A percentile compares a stretch with the other conserved stretches of the same genome.
Evolutionary conservation across 345 rosid genomes (phyloP).

Genomic region (Balakata baccata): DNA sequence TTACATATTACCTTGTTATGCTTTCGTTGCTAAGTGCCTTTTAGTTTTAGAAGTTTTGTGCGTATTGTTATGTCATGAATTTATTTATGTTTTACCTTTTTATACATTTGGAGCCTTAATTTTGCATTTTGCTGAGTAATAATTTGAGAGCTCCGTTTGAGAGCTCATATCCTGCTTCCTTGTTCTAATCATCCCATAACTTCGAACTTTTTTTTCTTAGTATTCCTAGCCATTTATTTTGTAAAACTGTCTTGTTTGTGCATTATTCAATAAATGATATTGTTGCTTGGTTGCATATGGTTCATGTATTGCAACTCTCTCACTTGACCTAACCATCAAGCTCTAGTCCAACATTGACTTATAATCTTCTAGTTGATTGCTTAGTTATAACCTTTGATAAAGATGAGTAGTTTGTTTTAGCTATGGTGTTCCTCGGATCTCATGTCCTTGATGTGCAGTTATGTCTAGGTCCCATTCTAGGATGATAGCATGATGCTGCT

Average conservation of each 20-base stretch:
- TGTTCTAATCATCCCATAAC: too few relatives aligned
- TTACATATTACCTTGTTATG: too few relatives aligned
- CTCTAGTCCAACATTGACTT: constrained; percentile 46
- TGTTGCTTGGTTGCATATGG: constrained; percentile 45
- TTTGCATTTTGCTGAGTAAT: not conserved
- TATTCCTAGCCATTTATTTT: not conserved
- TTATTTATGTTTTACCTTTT: too few relatives aligned
- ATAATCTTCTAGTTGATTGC: not conserved
- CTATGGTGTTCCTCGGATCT: not conserved
- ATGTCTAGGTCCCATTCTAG: not conserved
- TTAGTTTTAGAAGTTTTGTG: too few relatives aligned
- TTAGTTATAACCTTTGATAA: too few relatives aligned
- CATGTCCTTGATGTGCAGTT: not conserved
- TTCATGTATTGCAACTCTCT: constrained; percentile 59
- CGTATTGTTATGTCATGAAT: too few relatives aligned
- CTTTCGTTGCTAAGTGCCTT: too few relatives aligned
- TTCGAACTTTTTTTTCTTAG: not conserved
- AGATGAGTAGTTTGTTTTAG: not conserved
- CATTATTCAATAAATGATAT: not conserved
- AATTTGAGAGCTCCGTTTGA: not conserved
- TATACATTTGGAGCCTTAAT: not conserved
- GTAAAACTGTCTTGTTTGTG: not conserved
- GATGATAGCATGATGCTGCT: not conserved
- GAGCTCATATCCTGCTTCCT: not conserved
- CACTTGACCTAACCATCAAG: constrained; percentile 74